phyloP scores from a whole-genome alignment of 2,329 filamentous ascomycete genomes.

The Trichophyton simii region DNA sequence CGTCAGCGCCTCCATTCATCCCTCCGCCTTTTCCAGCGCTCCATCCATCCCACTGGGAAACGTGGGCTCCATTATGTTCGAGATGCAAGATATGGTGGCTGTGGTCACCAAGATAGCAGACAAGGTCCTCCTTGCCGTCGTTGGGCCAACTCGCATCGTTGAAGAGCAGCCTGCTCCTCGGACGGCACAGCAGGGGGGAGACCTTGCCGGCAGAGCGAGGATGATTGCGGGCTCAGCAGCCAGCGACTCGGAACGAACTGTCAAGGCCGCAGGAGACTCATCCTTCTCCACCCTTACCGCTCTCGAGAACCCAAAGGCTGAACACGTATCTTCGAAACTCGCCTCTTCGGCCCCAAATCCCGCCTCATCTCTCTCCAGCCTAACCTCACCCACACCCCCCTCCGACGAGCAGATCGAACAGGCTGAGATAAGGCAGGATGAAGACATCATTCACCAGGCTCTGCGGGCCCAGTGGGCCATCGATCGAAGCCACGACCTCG shows the following conservation, averaged over 20 bases:
- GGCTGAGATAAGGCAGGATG: constrained; percentile 3
- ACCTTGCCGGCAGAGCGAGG: neutral
- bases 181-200: neutral
- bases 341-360: constrained; percentile 13
- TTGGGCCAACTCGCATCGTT: constrained; percentile 20
- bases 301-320: constrained; percentile 5
- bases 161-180: neutral
- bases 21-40: constrained; percentile 32
- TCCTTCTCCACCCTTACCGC: constrained; percentile 7
- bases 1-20: constrained; percentile 31
- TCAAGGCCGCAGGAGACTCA: constrained; percentile 2
- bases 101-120: constrained; percentile 32
- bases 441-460: constrained; percentile 16
- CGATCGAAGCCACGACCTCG: constrained; percentile 28
- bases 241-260: constrained; percentile 12
- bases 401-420: neutral
- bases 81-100: constrained; percentile 29
- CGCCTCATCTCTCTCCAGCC: constrained; percentile 3
- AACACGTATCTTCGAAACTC: constrained; percentile 7
- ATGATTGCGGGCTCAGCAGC: constrained; percentile 7
- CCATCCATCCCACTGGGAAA: constrained; percentile 30
- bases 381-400: neutral
- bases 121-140: constrained; percentile 31
- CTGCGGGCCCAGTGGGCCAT: constrained; percentile 29
- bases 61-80: constrained; percentile 34